phyloP scores from a whole-genome alignment of 495 filamentous ascomycete genomes.

The Bathelium albidoporum region DNA sequence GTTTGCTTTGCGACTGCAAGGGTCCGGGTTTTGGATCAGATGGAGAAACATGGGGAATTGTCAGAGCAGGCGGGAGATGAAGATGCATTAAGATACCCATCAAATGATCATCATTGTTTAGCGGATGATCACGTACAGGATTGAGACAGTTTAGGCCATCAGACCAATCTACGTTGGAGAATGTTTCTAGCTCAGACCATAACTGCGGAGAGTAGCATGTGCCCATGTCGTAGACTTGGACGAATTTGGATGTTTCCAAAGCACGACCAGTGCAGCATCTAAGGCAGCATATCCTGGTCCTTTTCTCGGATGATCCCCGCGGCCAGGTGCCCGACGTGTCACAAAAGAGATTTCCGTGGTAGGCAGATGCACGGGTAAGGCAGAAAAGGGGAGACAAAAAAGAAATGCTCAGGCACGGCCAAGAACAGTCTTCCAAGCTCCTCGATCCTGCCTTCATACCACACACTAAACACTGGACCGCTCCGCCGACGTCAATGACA shows the following conservation, averaged over 20 bases:
- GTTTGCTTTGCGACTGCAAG: neutral
- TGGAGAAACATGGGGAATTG: neutral
- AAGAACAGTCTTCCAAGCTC: neutral
- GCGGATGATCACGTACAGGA: neutral
- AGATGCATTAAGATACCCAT: conserved; percentile 2
- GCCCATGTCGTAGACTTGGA: neutral
- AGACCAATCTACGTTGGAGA: neutral
- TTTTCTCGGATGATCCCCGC: neutral
- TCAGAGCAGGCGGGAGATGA: neutral
- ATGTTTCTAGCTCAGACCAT: neutral
- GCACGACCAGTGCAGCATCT: neutral
- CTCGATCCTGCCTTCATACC: no score
- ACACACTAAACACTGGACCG: no score
- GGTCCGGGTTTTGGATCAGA: neutral
- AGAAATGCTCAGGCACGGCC: neutral
- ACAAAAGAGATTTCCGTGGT: neutral
- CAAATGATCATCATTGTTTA: neutral
- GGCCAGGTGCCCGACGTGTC: neutral
- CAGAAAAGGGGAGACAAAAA: neutral
- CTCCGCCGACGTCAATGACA: neutral
- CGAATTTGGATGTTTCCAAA: neutral
- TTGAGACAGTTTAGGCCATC: neutral
- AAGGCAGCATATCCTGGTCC: neutral
- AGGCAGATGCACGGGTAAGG: neutral
- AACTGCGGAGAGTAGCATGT: neutral